Evolutionary conservation across 441 rosid genomes (phyloP).

Genomic region (Kokia cookei): DNA sequence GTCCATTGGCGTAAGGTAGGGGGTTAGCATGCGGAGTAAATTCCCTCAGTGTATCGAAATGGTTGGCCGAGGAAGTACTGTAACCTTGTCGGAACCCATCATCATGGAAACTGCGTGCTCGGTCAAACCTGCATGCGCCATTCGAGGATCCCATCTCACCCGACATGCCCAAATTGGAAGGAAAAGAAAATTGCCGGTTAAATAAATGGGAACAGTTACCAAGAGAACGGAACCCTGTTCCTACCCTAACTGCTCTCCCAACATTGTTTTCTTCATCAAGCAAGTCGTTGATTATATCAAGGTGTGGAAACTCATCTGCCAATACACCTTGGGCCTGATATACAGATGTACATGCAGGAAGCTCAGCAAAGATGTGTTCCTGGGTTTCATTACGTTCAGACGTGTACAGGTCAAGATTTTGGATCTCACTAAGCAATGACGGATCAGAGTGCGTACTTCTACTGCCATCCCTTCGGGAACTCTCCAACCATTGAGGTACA

Average conservation of each 20-base stretch:
- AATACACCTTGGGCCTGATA: conserved; percentile 41
- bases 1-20: conserved; percentile 47
- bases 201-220: conserved; percentile 33
- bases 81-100: conserved; percentile 45
- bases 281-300: conserved; percentile 86
- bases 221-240: conserved; percentile 30
- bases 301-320: conserved; percentile 87
- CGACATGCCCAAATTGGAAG: conserved; percentile 42
- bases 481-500: conserved; percentile 61
- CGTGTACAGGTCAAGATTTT: conserved; percentile 29
- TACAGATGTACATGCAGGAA: conserved; percentile 39
- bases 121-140: conserved; percentile 55
- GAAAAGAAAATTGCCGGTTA: conserved; percentile 51
- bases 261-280: conserved; percentile 72
- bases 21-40: conserved; percentile 39
- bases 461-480: conserved; percentile 30
- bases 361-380: conserved; percentile 26
- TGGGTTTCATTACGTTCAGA: conserved; percentile 16
- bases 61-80: conserved; percentile 33
- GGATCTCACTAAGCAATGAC: conserved; percentile 22
- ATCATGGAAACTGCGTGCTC: conserved; percentile 51
- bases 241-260: conserved; percentile 24
- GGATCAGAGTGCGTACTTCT: conserved; percentile 26
- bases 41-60: conserved; percentile 43
- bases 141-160: conserved; percentile 38